These are phyloP conservation scores for Fusarium newnesense DNA, from an alignment of 2,329 filamentous ascomycete genomes.

Conservation along the genomic window DNA sequence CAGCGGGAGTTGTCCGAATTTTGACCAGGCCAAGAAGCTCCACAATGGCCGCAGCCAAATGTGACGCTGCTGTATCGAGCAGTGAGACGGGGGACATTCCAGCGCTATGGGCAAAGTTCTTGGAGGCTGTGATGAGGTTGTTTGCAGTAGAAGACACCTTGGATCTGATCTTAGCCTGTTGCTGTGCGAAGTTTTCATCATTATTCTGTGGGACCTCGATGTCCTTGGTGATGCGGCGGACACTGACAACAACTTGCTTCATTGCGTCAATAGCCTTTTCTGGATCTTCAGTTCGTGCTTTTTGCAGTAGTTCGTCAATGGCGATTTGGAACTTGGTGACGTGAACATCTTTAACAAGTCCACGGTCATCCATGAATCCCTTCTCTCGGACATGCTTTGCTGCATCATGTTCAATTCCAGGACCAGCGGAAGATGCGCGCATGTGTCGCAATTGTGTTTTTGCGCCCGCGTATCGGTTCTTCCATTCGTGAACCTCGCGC, in stretches of 20 bases:
- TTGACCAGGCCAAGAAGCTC: slow-evolving; percentile 87
- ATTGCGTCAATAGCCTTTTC: slow-evolving; percentile 83
- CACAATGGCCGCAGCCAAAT: slow-evolving; percentile 86
- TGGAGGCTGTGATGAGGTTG: slow-evolving; percentile 92
- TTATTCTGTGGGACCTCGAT: slow-evolving; percentile 69
- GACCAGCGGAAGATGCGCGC: slow-evolving; percentile 81
- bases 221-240: slow-evolving; percentile 86
- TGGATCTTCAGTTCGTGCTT: slow-evolving; percentile 78
- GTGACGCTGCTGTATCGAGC: slow-evolving; percentile 90
- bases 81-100: slow-evolving; percentile 94
- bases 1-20: slow-evolving; percentile 78
- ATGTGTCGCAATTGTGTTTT: slow-evolving; percentile 88
- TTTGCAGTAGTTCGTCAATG: slow-evolving; percentile 88
- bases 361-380: slow-evolving; percentile 75
- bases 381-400: slow-evolving; percentile 72
- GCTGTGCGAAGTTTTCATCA: slow-evolving; percentile 64
- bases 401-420: slow-evolving; percentile 76
- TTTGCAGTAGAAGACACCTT: slow-evolving; percentile 94
- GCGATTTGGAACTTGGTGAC: slow-evolving; percentile 95
- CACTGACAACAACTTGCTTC: slow-evolving; percentile 84
- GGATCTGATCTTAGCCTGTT: slow-evolving; percentile 77
- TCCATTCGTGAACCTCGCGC: slow-evolving; percentile 88
- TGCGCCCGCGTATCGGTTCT: slow-evolving; percentile 84
- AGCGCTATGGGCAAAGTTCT: slow-evolving; percentile 85
- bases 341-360: slow-evolving; percentile 88